These are phyloP conservation scores for Aspergillus cavernicola DNA, from an alignment of 495 filamentous ascomycete species.

Conservation along the genomic window DNA sequence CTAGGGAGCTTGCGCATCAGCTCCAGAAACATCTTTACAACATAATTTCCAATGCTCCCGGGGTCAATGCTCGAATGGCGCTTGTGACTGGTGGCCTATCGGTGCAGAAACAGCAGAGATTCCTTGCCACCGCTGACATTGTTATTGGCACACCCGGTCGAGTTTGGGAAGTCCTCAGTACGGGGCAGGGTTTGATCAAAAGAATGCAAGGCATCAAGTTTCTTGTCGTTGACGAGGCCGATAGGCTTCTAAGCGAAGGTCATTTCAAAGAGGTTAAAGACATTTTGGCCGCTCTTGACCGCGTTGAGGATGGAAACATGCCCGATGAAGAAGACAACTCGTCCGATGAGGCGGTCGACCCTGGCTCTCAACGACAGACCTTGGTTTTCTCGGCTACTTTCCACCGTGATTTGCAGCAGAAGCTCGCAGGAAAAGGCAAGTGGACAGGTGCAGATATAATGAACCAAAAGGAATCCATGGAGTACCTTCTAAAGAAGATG, in stretches of 20 bases:
- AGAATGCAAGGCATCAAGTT: slow-evolving; percentile 71
- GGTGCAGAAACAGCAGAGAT: slow-evolving; percentile 85
- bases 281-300: slow-evolving; percentile 72
- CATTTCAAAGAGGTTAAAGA: slow-evolving; percentile 93
- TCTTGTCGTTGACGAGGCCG: slow-evolving; percentile 91
- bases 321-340: slow-evolving; percentile 36
- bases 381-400: slow-evolving; percentile 97
- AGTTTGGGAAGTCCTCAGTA: slow-evolving; percentile 88
- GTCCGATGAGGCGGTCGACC: slow-evolving; percentile 19
- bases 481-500: slow-evolving; percentile 85
- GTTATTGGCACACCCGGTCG: slow-evolving; percentile 89
- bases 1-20: slow-evolving; percentile 90
- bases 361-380: slow-evolving; percentile 61
- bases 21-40: slow-evolving; percentile 74
- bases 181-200: slow-evolving; percentile 53
- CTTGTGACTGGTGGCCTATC: slow-evolving; percentile 89
- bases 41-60: slow-evolving; percentile 57
- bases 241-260: slow-evolving; percentile 85
- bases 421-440: slow-evolving; percentile 72
- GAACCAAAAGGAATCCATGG: slow-evolving; percentile 76
- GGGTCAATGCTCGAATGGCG: slow-evolving; percentile 61
- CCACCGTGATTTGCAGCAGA: slow-evolving; percentile 83
- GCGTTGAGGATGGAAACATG: slow-evolving; percentile 37
- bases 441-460: slow-evolving; percentile 53
- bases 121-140: slow-evolving; percentile 72